Evolutionary conservation across 148 eudicot species (phyloP), one percentile per base, ranked within the genome.

Genomic region (Pharnaceum exiguum): DNA sequence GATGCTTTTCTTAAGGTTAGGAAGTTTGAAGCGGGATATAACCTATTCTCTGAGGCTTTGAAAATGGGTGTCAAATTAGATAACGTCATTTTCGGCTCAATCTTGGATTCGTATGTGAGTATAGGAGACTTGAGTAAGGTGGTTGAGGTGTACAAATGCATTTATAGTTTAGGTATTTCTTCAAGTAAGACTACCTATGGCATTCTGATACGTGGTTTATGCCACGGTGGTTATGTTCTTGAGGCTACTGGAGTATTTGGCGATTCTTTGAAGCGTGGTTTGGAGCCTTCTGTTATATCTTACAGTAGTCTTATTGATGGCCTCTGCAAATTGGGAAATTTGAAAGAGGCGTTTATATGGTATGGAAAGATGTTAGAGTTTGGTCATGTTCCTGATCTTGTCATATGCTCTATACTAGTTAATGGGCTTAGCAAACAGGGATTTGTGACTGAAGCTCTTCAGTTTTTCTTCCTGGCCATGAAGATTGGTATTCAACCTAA

Each of bases 291-390:
- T n/a, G 51, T 63, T 61, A 29, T 66, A 54, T 65, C 56, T 36
- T 79, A 81, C 37, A 71, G 82, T 25, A 55, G 75, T 66, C 70
- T 84, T 31, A 81, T 84, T 71, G 78, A 78, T 67, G 84, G 90
- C 39, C 68, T 78, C 28, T 84, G 82, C 71, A 81, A 76, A 66
- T 44, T 39, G 31, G 86, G 86, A 51, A n/a, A 62, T 51, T 43
- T 81, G 57, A 69, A 47, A 75, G 79, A 76, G 32, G 82, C 78
- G 16, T 67, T 71, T 31, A 57, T n/a, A 19, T 71, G 83, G 64
- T 76, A 71, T 17, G 37, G 60, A 33, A 70, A 51, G 29, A 75
- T 84, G 81, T 23, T 78, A 55, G 56, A 25, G 26, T 19, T 25
- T 42, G 79, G 76, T 45, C 79, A 55, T 63, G 65, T 55, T 51